Evolutionary conservation across 495 filamentous ascomycete species (phyloP), one percentile per base, ranked within the genome.

Genomic region (Aspergillus taichungensis): DNA sequence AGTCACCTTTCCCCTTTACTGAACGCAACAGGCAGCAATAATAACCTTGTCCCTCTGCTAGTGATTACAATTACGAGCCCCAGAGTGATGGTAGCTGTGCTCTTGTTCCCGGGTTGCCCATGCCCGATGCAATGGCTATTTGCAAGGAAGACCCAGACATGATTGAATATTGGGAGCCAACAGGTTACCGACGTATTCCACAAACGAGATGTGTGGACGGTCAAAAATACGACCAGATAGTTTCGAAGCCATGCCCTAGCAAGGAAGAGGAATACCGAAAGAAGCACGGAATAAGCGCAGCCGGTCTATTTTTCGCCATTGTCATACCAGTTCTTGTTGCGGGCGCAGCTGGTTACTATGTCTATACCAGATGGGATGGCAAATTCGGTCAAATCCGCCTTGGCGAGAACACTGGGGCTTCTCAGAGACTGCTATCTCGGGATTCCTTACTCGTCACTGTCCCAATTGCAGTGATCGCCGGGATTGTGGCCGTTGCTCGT

Each of bases 51-150:
- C 32, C 45, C 24, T 13, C 27, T 13, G 7, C 8, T 50, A 95
- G 89, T 69, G 91, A 95, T 61, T 99, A 85, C 73, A 99, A 99
- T 66, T 99, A 77, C 62, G 78, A 95, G 60, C 76, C 82, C 34
- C 75, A 83, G 61, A 74, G 56, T 30, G 85, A 88, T 58, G 83
- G 82, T 34, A 78, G 79, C 47, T 99, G 94, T 64, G 51, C 53
- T 6, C 80, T 92, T 31, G 85, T 95, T 28, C 52, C 68, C 0
- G 90, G 88, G 24, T 74, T 88, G 37, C 14, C 64, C 7, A 78
- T 81, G 14, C 73, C 80, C n/a, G 76, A 91, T 56, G 79, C 82
- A 42, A 68, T 71, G 45, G 71, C 73, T 34, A 58, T 73, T 34
- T 99, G 92, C 67, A 58, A 63, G 12, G 69, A 80, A 6, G 70